Conservation (phyloP, 345 rosid genomes). For the Eucalyptus viminalis region DNA sequence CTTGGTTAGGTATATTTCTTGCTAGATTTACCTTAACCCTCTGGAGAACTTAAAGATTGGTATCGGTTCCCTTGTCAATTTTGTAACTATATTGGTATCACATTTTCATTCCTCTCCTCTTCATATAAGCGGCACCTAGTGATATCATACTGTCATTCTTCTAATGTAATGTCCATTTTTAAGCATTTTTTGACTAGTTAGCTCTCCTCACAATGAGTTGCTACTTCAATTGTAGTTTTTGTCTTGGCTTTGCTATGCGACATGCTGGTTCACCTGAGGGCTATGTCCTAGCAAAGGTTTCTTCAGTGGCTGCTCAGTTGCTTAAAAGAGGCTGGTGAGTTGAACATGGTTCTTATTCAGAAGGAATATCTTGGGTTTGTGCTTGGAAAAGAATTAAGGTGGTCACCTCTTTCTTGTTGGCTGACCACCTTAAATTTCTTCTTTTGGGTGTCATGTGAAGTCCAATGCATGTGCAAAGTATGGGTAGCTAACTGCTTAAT, state of each 20-base stretch:
- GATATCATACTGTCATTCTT: not conserved
- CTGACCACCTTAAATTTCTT: not conserved
- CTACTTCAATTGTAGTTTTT: constrained; percentile 48
- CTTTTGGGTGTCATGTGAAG: not conserved
- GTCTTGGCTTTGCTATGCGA: constrained; percentile 68
- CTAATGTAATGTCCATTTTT: not conserved
- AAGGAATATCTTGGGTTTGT: not conserved
- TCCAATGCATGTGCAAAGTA: not conserved
- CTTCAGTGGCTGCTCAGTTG: constrained; percentile 95
- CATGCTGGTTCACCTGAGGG: constrained; percentile 78
- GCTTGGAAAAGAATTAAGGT: not conserved
- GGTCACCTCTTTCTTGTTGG: not conserved
- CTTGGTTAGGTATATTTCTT: constrained; percentile 50
- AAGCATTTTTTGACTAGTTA: not conserved
- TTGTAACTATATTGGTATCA: not conserved
- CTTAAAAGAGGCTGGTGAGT: constrained; percentile 98
- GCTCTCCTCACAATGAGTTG: not conserved
- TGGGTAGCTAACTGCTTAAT: not conserved
- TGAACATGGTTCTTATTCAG: not conserved
- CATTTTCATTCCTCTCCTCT: not conserved
- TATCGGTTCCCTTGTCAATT: not conserved
- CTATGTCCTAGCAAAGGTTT: constrained; percentile 81
- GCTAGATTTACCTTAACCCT: not conserved
- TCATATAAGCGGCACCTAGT: not conserved
- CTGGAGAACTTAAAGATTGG: not conserved